Base-by-base conservation (phyloP, 164 flowering plant genomes). In the Berberis vulgaris region DNA sequence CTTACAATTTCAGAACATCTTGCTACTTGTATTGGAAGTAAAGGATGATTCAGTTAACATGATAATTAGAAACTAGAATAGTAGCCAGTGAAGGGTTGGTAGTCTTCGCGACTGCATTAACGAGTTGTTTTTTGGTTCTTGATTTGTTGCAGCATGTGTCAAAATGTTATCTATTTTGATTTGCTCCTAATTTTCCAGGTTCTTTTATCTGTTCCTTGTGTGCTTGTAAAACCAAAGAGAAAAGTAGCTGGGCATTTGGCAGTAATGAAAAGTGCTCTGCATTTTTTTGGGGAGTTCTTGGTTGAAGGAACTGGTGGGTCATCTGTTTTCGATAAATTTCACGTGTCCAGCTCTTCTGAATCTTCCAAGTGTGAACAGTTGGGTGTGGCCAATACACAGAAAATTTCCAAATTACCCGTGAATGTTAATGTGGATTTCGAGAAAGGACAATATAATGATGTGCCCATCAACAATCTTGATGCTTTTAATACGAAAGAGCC, bases 241-340 rank as follows among this genome's bases (percentile, higher is more conserved):
- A 95, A 91, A 78, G 53, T 91, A 64, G 97, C 88, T 64, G 99
- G 99, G 66, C 80, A 72, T 59, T 73, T 95, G 72, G 97, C 96
- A 66, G 82, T 95, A 65, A 84, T 79, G 86, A 84, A 83, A 69
- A 82, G 77, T 72, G 76, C 79, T 54, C 74, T 95, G 75, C 94
- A 89, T 77, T 95, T 91, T 71, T 84, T 76, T 84, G 97, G 91
- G 57, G 91, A 89, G 68, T 84, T 84, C 74, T 73, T 87, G 77
- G 97, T 95, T 38, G 97, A 91, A 82, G 99, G 99, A 65, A 89
- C 96, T 63, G 97, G 91, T 40, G 99, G 96, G 11, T 81, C 96
- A 65, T 81, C 96, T 64, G 87, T 85, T 60, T 90, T 91, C 56
- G 82, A 69, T 58, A 78, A 71, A 54, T 79, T 85, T 57, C 44